Base-by-base conservation (phyloP, 345 rosid species). In the Populus davidiana region DNA sequence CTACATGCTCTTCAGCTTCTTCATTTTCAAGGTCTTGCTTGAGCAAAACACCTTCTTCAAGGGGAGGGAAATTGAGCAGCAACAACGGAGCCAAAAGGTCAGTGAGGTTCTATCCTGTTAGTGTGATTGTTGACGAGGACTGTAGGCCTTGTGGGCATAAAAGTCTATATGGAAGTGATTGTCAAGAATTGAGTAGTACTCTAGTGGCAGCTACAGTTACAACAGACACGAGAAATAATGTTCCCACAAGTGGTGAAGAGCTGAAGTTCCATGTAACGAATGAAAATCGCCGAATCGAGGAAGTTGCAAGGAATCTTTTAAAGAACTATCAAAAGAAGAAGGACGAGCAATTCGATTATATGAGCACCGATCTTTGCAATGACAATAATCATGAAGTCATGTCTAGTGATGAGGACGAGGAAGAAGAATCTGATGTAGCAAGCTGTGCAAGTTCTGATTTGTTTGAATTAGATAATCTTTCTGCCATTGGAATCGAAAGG, bases 371-470 rank as follows among this genome's bases (percentile, higher is more conserved):
- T 54, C 36, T 10, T 56, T 29, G 76, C 59, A 76, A 41, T 64
- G 79, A 44, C 33, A 67, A 65, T 44, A 67, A 71, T 43, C 23
- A 6, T 74, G 67, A 43, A 31, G 78, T 5, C 47, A 0, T 43
- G 2, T 62, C 25, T 0, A 62, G 47, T n/a, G 76, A 76, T 1
- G 90, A 68, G 25, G 78, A 79, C 0, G 88, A 82, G 5, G 94
- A 85, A 0, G 92, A 87, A 0, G 92, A 91, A 0, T 93, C 88
- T 0, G 96, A 92, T 65, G 89, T 78, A 16, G 93, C 88, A 29
- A 96, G 99, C 78, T 96, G 69, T 66, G 94, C 98, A 23, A 96
- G 99, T 82, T 96, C 99, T 1, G 99, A 96, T 86, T 82, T 96
- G 25, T 96, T 96, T 47, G 99, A 96, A 69, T 63, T 96, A 82